phyloP scores from a whole-genome alignment of 352 stramenopile species.

The Phytophthora podocarpi region DNA sequence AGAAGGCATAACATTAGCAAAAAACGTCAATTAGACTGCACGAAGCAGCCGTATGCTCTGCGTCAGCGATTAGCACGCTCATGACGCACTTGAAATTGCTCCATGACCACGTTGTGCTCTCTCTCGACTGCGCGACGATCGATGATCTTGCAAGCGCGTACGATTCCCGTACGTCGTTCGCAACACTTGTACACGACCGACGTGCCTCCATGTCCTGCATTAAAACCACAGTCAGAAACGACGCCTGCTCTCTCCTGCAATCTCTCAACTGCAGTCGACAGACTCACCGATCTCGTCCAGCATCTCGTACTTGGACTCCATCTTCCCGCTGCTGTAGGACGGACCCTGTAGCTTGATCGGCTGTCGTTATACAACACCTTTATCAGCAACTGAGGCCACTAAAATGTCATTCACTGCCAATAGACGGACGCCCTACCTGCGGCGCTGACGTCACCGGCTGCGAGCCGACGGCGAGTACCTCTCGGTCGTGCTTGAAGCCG shows the following conservation, averaged over 20 bases:
- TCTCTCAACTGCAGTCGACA: background rate
- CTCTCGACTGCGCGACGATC: slow-evolving; percentile 74
- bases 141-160: slow-evolving; percentile 89
- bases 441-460: slow-evolving; percentile 38
- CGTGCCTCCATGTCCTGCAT: slow-evolving; percentile 78
- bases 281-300: slow-evolving; percentile 79
- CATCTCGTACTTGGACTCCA: slow-evolving; percentile 88
- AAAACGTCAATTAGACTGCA: background rate
- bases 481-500: slow-evolving; percentile 43
- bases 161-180: slow-evolving; percentile 55
- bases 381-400: background rate
- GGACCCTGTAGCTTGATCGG: slow-evolving; percentile 76
- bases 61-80: background rate
- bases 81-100: slow-evolving; percentile 82
- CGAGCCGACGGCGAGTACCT: slow-evolving; percentile 26
- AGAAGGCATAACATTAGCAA: background rate
- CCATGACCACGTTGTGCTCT: slow-evolving; percentile 81
- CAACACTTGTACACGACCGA: slow-evolving; percentile 86
- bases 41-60: too few species aligned
- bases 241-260: too few species aligned
- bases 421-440: slow-evolving; percentile 27
- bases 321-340: slow-evolving; percentile 67
- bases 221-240: background rate
- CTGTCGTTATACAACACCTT: slow-evolving; percentile 25
- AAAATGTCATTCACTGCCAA: background rate